These are phyloP conservation scores for Myrica gale DNA, from an alignment of 306 rosid species.

Conservation along the genomic window DNA sequence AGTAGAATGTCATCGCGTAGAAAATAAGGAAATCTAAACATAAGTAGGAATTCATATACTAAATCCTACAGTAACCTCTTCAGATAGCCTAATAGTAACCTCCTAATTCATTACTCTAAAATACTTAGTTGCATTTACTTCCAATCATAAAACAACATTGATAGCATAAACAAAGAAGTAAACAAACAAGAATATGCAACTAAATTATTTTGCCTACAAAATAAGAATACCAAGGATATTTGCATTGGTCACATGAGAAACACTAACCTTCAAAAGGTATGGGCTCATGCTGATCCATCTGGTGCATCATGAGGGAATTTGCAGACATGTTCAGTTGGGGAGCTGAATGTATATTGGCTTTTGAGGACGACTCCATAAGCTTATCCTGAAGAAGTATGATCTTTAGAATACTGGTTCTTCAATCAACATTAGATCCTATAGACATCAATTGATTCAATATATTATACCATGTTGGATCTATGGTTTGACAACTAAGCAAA, in stretches of 20 bases:
- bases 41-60: background rate
- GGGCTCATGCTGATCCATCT: constrained; percentile 48
- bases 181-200: constrained; percentile 3
- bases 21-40: background rate
- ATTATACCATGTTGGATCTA: constrained; percentile 44
- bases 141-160: background rate
- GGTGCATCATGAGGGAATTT: constrained; percentile 52
- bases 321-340: constrained; percentile 47
- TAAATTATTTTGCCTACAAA: constrained; percentile 1
- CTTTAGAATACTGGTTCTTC: constrained; percentile 79
- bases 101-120: background rate
- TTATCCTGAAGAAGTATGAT: constrained; percentile 90
- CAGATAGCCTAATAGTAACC: background rate
- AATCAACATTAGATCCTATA: constrained; percentile 69
- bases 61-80: background rate
- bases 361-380: constrained; percentile 62
- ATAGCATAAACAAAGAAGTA: background rate
- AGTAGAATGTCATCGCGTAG: background rate
- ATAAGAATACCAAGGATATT: background rate
- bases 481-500: constrained; percentile 29
- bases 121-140: background rate
- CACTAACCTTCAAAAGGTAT: constrained; percentile 69
- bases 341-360: constrained; percentile 50
- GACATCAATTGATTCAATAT: constrained; percentile 47
- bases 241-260: background rate